Evolutionary conservation across 805 yeast species (phyloP), one percentile per base, ranked within the genome.

Genomic region (Huiozyma naganishii): DNA sequence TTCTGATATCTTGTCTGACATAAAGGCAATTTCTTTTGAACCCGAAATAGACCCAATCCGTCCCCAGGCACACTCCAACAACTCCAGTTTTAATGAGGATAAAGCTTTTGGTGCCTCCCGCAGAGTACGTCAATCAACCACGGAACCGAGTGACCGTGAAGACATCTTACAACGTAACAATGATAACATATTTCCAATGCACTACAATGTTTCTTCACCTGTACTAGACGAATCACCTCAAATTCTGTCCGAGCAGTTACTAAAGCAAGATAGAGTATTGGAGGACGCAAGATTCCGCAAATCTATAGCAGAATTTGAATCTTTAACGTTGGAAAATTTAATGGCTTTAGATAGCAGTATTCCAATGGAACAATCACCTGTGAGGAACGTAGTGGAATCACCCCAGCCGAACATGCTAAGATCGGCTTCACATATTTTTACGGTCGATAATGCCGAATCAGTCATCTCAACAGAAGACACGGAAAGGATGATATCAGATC

Each of bases 271-370:
- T 17, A 17, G 23, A 17, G 4, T 17, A 17, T 4, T 4, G 23
- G 23, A 17, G 4, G 23, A 17, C 23, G 23, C 23, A n/a, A 32
- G 10, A 4, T n/a, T n/a, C 34, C n/a, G n/a, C 34, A 32, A 32
- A 7, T 49, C 58, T 1, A 46, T 55, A 10, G 45, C 48, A 33
- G 53, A 54, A 13, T 49, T 60, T 8, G 59, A 57, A 37, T 45
- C 48, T 3, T 37, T 57, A 32, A 51, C 53, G 40, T 55, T 48
- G 41, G 55, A 57, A 12, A 52, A 54, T 29, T 40, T 60, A n/a
- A 34, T 58, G 7, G 54, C 52, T 41, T 39, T 59, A 17, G 59
- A 59, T 39, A 46, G 47, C 29, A 47, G 49, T 27, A 55, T 59
- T 3, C 45, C 49, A 32, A 50, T 58, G 41, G 39, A 45, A 11